Base-by-base conservation (phyloP, 2,329 filamentous ascomycete genomes). In the Fusarium equiseti region DNA sequence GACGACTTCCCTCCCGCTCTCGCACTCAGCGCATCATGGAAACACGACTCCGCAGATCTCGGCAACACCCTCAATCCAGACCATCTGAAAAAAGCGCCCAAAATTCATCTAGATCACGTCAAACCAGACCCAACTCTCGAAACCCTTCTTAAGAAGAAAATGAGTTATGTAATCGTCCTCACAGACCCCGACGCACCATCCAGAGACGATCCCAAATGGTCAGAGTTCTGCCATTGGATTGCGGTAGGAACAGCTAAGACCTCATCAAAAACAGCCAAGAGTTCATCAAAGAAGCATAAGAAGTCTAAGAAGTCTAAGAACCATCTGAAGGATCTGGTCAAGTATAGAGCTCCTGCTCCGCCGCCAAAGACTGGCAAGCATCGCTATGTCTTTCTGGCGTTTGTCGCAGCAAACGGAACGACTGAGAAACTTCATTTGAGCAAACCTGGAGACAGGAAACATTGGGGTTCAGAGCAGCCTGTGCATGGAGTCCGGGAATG, bases 211-310 rank as follows among this genome's bases (percentile, higher is more conserved):
- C 72, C 70, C 2, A 68, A 73, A 50, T 74, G 70, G 72, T 71
- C 72, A 5, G 62, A 74, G 20, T 70, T 74, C 38, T 74, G 72
- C 24, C 72, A 74, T 11, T 74, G 70, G 70, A 72, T 74, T 8
- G 71, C 71, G 2, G 18, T 50, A 0, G 63, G 70, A 3, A 46
- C 45, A 3, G 32, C 49, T 0, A 10, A 48, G 6, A 20, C 45
- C 5, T 60, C 51, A 11, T 50, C 55, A 13, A 16, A 32, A 16
- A 24, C 20, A 0, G 10, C 35, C 5, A 38, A n/a, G 18, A n/a
- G 1, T 38, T n/a, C 10, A 2, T 38, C 35, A 38, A 38, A 38
- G 5, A 38, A 38, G 9, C 32, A 38, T 1, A 29, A 29, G 27
- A 29, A 29, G 27, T 12, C 10, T 38, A 38, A 38, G 10, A 38